Base-by-base conservation (phyloP, 2,329 filamentous ascomycete genomes). In the Penicillium glabrum region DNA sequence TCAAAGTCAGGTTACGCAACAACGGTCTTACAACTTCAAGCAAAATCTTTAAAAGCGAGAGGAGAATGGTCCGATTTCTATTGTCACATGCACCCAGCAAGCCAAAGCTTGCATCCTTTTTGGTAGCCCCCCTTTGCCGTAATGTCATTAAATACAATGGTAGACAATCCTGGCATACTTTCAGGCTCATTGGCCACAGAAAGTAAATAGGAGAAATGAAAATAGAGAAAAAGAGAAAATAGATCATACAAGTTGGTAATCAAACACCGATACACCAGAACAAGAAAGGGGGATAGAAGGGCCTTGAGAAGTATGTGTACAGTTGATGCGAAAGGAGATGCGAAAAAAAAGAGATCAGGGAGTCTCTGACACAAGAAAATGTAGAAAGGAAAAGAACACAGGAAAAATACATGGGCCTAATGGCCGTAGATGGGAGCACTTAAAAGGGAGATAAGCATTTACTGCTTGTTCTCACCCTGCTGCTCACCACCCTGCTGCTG, bases 401-500 rank as follows among this genome's bases (percentile, higher is more conserved):
- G 66, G 62, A 57, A 59, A 61, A 67, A 67, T 69, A 71, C 67
- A 67, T 47, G 51, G 58, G 61, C 56, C 63, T 61, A 59, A 53
- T 56, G 63, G 53, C 54, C 55, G 51, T 61, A 46, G 53, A 47
- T 62, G 57, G 46, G 62, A 58, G 61, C 65, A 76, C 79, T 19
- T 26, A 13, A 41, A 8, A 11, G 37, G 29, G 78, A 84, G 65
- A 75, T 26, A 31, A 35, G 46, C 49, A 56, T 59, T 66, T 67
- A 67, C 63, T 67, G 60, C 86, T 92, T 92, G 84, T 90, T 90
- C 82, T 92, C 86, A 54, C 78, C 77, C 69, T 74, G 72, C 66
- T 67, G 67, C 66, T 70, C 72, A 59, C 64, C 83, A 71, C 69
- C 79, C 77, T 78, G 69, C 71, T 84, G 69, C 71, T 83, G 79